phyloP scores from a whole-genome alignment of 768 basidiomycete genomes.

The Collybiopsis luxurians region DNA sequence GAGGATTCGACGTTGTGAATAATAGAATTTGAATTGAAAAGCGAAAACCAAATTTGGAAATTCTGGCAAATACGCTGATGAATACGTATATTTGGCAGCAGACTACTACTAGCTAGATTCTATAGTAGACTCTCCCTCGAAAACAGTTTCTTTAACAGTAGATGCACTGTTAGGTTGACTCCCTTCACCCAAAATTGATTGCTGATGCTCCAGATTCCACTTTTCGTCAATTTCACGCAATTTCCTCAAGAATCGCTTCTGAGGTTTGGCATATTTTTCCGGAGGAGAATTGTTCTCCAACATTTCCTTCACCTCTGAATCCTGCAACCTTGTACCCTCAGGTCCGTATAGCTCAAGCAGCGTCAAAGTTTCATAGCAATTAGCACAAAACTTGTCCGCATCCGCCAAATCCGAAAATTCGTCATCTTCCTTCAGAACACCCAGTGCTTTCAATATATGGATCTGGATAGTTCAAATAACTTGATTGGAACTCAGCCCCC shows the following conservation, averaged over 20 bases:
- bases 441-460: conserved; percentile 54
- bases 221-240: conserved; percentile 46
- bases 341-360: conserved; percentile 59
- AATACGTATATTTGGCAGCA: too few relatives aligned
- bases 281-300: conserved; percentile 43
- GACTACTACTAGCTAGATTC: too few relatives aligned
- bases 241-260: conserved; percentile 44
- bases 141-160: neutral
- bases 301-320: conserved; percentile 48
- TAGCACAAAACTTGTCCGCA: conserved; percentile 14
- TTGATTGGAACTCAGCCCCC: neutral
- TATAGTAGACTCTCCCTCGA: too few relatives aligned
- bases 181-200: neutral
- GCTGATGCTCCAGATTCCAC: conserved; percentile 30
- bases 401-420: conserved; percentile 30
- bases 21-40: neutral
- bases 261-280: conserved; percentile 41
- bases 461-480: conserved; percentile 27
- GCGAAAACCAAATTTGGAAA: neutral
- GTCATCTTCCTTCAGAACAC: conserved; percentile 30
- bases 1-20: neutral
- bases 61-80: too few relatives aligned
- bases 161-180: neutral
- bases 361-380: conserved; percentile 47
- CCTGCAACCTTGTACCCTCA: conserved; percentile 45